Evolutionary conservation across 345 rosid species (phyloP).

Genomic region (Physaria fendleri): DNA sequence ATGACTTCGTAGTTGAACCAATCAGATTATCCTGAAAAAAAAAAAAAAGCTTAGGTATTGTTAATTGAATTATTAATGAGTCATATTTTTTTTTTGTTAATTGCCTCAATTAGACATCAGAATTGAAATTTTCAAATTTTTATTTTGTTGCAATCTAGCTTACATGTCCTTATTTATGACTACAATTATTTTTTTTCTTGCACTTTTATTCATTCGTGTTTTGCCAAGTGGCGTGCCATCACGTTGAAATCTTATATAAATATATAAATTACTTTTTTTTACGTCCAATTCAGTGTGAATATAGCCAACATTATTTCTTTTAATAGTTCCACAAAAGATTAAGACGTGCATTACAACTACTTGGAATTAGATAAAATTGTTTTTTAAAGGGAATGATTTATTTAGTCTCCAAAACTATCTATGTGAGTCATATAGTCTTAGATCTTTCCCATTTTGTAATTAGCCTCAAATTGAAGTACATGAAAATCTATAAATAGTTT

Average conservation of each 20-base stretch:
- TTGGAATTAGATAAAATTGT: no score
- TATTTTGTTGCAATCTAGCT: not conserved
- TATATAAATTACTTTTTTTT: no score
- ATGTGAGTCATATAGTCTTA: no score
- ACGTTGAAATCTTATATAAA: conserved; percentile 14
- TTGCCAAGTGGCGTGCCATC: conserved; percentile 5
- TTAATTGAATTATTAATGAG: not conserved
- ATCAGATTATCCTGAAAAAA: not conserved
- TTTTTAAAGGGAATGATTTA: no score
- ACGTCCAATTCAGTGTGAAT: no score
- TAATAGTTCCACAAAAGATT: no score
- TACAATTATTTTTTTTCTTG: not conserved
- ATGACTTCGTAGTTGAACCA: not conserved
- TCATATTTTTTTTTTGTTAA: not conserved
- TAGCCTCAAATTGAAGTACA: no score
- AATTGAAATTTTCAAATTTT: not conserved
- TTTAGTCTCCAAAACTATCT: no score
- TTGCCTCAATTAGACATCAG: not conserved
- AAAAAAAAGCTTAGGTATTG: not conserved
- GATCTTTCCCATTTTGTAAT: no score
- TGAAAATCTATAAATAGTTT: no score
- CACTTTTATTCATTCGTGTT: not conserved
- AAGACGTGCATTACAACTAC: no score
- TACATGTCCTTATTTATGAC: not conserved
- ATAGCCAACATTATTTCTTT: no score